Evolutionary conservation across 371 early-diverging fungal species (phyloP).

Genomic region (Phascolomyces articulosus): DNA sequence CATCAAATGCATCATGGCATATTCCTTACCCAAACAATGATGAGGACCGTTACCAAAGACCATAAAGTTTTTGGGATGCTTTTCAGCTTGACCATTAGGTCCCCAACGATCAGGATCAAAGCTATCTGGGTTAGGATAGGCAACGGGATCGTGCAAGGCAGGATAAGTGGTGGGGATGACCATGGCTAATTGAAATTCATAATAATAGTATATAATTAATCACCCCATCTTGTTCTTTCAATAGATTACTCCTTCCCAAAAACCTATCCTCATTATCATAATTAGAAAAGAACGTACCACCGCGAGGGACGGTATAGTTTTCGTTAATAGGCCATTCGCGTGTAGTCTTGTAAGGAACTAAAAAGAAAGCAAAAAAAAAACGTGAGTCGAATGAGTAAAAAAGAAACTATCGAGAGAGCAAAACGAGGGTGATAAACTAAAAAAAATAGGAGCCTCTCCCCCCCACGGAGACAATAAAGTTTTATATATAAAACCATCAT

Average conservation of each 20-base stretch:
- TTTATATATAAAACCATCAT: no score
- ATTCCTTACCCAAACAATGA: constrained; percentile 48
- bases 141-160: constrained; percentile 45
- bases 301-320: constrained; percentile 49
- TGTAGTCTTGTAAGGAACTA: constrained; percentile 50
- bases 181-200: constrained; percentile 31
- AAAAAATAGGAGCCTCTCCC: no score
- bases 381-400: neutral
- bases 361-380: neutral
- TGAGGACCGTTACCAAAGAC: constrained; percentile 51
- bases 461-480: no score
- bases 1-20: constrained; percentile 46
- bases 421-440: no score
- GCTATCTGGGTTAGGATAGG: constrained; percentile 42
- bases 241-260: no score
- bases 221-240: no score
- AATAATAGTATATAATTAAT: no score
- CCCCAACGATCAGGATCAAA: constrained; percentile 50
- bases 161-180: constrained; percentile 49
- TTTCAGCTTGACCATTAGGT: constrained; percentile 37
- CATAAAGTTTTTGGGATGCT: constrained; percentile 46
- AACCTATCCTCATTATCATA: no score
- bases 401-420: neutral
- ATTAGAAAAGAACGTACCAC: constrained; percentile 22
- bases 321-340: constrained; percentile 49